Evolutionary conservation across 352 stramenopile genomes (phyloP).

Genomic region (Pythium periplocum): DNA sequence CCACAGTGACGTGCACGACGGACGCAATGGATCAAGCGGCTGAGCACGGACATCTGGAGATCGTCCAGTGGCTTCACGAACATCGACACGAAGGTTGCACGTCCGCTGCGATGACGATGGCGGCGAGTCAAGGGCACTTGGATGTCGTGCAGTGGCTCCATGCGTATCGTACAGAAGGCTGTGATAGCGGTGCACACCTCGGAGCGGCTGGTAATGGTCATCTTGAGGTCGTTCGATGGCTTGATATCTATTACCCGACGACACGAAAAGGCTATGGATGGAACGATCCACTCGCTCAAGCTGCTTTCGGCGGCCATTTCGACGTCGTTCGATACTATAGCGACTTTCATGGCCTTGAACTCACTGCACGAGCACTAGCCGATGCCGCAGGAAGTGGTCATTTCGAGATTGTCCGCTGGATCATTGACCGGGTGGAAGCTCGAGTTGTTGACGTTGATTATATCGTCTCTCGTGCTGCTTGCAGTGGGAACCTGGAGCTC

Average conservation of each 20-base stretch:
- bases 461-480: slow-evolving; percentile 3
- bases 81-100: neutral
- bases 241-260: slow-evolving; percentile 2
- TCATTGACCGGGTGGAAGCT: neutral
- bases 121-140: slow-evolving; percentile 7
- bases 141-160: slow-evolving; percentile 12
- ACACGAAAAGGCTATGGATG: too few species aligned
- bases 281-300: too few species aligned
- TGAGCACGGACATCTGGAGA: slow-evolving; percentile 7
- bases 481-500: neutral
- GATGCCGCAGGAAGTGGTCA: slow-evolving; percentile 2
- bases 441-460: neutral
- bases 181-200: neutral
- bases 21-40: slow-evolving; percentile 11
- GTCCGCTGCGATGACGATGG: neutral
- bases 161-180: slow-evolving; percentile 2
- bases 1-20: neutral
- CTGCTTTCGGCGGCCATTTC: too few species aligned
- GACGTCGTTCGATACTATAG: too few species aligned
- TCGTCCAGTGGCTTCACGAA: slow-evolving; percentile 13
- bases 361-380: slow-evolving; percentile 1
- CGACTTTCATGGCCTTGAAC: too few species aligned
- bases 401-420: slow-evolving; percentile 4
- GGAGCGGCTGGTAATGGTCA: slow-evolving; percentile 3
- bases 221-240: slow-evolving; percentile 2